These are phyloP conservation scores for Claviceps lovelessii DNA, from an alignment of 2,329 filamentous ascomycete species.

Conservation along the genomic window DNA sequence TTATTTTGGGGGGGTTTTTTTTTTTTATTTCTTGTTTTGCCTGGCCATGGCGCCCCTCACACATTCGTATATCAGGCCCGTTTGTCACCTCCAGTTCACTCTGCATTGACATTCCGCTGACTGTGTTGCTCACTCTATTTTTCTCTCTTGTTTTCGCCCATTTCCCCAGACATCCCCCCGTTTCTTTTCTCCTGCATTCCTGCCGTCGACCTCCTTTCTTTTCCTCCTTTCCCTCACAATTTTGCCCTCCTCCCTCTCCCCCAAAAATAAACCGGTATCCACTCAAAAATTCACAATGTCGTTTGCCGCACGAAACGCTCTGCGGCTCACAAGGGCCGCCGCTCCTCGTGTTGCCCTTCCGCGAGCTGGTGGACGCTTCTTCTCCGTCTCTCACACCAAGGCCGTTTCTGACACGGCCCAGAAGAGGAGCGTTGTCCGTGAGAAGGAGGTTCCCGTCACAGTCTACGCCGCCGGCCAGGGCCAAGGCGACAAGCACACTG, in stretches of 20 bases:
- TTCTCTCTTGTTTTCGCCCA: too few species aligned
- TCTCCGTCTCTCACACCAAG: slow-evolving; percentile 18
- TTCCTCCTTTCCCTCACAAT: not conserved
- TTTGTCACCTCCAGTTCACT: not conserved
- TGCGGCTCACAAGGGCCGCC: slow-evolving; percentile 20
- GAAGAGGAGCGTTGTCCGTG: slow-evolving; percentile 39
- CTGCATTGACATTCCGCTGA: not conserved
- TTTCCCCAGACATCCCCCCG: not conserved
- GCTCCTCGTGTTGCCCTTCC: slow-evolving; percentile 13
- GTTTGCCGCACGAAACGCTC: slow-evolving; percentile 20
- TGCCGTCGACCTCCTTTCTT: too few species aligned
- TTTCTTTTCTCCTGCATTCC: not conserved
- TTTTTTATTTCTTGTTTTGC: not conserved
- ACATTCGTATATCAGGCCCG: not conserved
- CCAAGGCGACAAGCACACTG: slow-evolving; percentile 41
- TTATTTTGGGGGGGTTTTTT: too few species aligned
- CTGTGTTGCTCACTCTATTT: not conserved
- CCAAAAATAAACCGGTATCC: not conserved
- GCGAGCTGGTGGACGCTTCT: slow-evolving; percentile 16
- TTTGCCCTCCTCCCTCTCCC: not conserved
- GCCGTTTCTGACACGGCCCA: slow-evolving; percentile 24
- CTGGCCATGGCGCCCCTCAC: not conserved
- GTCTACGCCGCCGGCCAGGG: slow-evolving; percentile 34
- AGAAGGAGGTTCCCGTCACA: slow-evolving; percentile 43
- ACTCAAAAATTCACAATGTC: slow-evolving; percentile 17